Evolutionary conservation across 2,329 filamentous ascomycete species (phyloP).

Genomic region (Colletotrichum paranaense): DNA sequence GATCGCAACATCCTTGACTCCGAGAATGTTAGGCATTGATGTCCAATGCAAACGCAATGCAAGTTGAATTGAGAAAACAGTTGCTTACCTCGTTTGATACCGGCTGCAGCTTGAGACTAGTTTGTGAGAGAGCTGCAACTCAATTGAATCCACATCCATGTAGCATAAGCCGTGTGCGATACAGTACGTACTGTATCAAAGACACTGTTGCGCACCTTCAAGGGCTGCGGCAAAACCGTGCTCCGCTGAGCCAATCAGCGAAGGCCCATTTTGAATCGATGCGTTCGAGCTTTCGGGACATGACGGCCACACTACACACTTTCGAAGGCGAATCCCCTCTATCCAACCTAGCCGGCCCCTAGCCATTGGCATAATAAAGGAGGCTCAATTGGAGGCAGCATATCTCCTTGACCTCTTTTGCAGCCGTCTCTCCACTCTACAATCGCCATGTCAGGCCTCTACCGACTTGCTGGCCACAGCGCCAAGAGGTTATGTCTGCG

Average conservation of each 20-base stretch:
- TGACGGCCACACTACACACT: slow-evolving; percentile 35
- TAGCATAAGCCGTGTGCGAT: background rate
- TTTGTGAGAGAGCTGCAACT: background rate
- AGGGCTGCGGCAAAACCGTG: slow-evolving; percentile 17
- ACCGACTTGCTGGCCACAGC: slow-evolving; percentile 77
- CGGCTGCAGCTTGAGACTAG: background rate
- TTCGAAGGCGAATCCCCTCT: slow-evolving; percentile 35
- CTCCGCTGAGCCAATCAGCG: slow-evolving; percentile 34
- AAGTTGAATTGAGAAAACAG: background rate
- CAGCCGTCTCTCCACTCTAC: slow-evolving; percentile 42
- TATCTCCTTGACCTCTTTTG: slow-evolving; percentile 40
- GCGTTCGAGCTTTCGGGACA: slow-evolving; percentile 34
- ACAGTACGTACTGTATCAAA: slow-evolving; percentile 15
- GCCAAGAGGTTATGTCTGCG: slow-evolving; percentile 75
- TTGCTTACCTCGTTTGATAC: slow-evolving; percentile 7
- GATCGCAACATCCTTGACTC: background rate
- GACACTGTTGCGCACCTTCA: background rate
- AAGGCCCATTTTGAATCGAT: slow-evolving; percentile 16
- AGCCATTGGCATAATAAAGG: slow-evolving; percentile 36
- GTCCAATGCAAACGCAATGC: background rate
- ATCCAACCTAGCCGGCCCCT: slow-evolving; percentile 33
- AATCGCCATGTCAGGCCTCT: slow-evolving; percentile 75
- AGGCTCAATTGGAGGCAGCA: slow-evolving; percentile 38
- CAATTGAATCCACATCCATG: slow-evolving; percentile 9
- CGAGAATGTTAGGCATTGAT: background rate